Evolutionary conservation across 345 rosid species (phyloP), one percentile per base, ranked within the genome.

Genomic region (Geranium brycei): DNA sequence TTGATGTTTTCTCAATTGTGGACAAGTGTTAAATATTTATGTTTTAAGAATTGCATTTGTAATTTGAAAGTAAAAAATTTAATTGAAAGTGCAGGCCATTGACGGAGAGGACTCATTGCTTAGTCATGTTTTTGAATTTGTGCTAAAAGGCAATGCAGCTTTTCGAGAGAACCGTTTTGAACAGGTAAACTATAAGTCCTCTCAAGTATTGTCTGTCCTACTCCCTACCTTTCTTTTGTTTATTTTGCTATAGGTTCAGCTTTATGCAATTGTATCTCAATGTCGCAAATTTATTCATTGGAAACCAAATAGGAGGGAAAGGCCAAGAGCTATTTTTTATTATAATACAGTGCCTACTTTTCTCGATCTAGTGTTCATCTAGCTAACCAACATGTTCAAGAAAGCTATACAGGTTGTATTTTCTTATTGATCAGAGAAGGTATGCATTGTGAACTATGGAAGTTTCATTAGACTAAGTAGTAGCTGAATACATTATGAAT

Each of bases 101-200:
- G 97, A 85, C 75, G 95, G 84, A 19, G 96, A 74, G 57, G 77
- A 78, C 57, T 78, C 90, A 10, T 72, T 92, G 79, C 82, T 77
- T 65, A 78, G 72, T 69, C 83, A 78, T 69, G 90, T 86, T 66
- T 77, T 76, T 72, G 83, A 86, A 64, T 82, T 86, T 18, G 82
- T 87, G 40, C 80, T 72, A 68, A 80, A 75, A 59, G 99, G 91
- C 57, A 89, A 89, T 75, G 71, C 58, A 66, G 83, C 93, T 47
- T 89, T 85, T 68, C 86, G 84, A 51, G 82, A 82, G 28, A 75
- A 76, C 68, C 75, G 23, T 73, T 86, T 89, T 75, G 96, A 87
- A 77, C 82, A 87, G 90, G 99, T 86, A 61, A 62, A 15, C 2
- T 7, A 30, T 23, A 61, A 12, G 56, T 68, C 68, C 55, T 5